Base-by-base conservation (phyloP, 805 yeast genomes). In the Starmerella kuoi region DNA sequence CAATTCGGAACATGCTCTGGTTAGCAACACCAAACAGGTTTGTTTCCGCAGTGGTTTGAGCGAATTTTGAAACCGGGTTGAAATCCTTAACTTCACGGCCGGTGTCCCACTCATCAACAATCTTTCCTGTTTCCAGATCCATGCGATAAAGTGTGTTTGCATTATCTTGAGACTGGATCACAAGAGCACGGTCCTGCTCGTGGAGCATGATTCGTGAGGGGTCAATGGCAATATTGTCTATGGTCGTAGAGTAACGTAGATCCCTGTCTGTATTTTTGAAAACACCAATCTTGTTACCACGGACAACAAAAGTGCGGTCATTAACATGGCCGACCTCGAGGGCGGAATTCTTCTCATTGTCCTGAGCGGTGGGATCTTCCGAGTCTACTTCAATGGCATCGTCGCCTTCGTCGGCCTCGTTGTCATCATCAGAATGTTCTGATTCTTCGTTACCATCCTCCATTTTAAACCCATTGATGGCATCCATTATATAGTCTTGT, bases 231-330 rank as follows among this genome's bases (percentile, higher is more conserved):
- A 86, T 57, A 48, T 76, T 69, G 32, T 72, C 72, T 45, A 86
- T 80, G 0, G 93, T 73, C 4, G 93, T 75, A 18, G 72, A 63
- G 54, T 72, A 84, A 44, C 75, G 72, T 37, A 85, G 60, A 23
- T 59, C 57, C 7, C 40, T 36, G 14, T 65, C 69, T 27, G 69
- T 70, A 17, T 76, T 70, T 53, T 70, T 78, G 62, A 85, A 84
- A 4, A 86, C 86, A 26, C 95, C 95, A 42, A 86, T 65, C 49
- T 74, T 74, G 57, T 82, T 65, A 14, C 86, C 94, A 51, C 93
- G 74, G 0, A 80, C 77, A 24, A 86, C 87, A 57, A 72, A 86
- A 1, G 94, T 72, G 27, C 91, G 68, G 53, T 82, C 78, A 51
- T 77, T 77, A 42, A 70, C 70, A 47, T 63, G 72, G 1, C 94